Evolutionary conservation across 331 rosid genomes (phyloP).

Genomic region (Quercus tomentella): DNA sequence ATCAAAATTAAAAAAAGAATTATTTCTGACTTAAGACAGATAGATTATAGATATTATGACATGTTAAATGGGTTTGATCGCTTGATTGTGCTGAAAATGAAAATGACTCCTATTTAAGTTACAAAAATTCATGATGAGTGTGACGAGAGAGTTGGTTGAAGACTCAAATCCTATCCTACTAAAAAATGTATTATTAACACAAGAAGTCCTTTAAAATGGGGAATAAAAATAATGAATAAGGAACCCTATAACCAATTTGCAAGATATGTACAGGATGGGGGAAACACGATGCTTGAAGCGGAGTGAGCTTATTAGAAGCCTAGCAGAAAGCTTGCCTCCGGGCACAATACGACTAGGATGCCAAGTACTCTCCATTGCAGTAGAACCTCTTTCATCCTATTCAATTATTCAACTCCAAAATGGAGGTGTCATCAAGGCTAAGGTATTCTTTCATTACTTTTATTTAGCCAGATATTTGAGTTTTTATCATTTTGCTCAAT

Average conservation of each 20-base stretch:
- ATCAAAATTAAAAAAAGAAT: too few relatives aligned
- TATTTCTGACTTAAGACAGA: too few relatives aligned
- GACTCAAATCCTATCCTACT: too few relatives aligned
- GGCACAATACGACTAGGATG: conserved; percentile 35
- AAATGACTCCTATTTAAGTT: too few relatives aligned
- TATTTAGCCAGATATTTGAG: neutral
- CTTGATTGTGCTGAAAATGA: too few relatives aligned
- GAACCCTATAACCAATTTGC: neutral
- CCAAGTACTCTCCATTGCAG: conserved; percentile 27
- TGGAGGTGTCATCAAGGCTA: conserved; percentile 36
- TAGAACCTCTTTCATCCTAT: conserved; percentile 21
- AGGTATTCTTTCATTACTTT: conserved; percentile 13
- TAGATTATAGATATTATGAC: too few relatives aligned
- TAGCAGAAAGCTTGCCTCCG: conserved; percentile 34
- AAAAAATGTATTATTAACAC: too few relatives aligned
- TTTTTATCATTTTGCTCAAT: neutral
- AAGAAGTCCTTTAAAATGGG: neutral
- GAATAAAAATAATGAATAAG: neutral
- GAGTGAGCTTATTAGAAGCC: conserved; percentile 27
- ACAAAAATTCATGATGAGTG: too few relatives aligned
- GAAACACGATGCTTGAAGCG: conserved; percentile 43
- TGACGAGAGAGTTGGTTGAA: too few relatives aligned
- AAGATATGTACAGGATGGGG: neutral
- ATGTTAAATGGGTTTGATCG: too few relatives aligned
- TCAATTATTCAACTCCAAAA: conserved; percentile 30